A percentile compares a stretch with the other conserved stretches of the same genome.
Conservation (phyloP, 345 rosid genomes). For the Citrus inodora region DNA sequence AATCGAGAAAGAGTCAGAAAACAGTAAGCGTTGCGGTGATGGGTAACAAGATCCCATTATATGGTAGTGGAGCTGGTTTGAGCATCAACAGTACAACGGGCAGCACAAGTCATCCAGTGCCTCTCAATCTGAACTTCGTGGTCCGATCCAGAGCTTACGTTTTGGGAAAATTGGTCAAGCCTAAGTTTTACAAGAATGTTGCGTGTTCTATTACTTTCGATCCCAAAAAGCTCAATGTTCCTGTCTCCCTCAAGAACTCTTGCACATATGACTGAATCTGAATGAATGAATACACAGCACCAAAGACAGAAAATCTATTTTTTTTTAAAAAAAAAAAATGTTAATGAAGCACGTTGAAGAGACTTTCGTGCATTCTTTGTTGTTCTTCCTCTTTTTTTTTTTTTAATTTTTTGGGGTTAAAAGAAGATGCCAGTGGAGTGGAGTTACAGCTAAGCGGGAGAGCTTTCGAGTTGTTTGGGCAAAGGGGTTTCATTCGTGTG, state of each 20-base stretch:
- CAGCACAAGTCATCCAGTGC: slow-evolving; percentile 51
- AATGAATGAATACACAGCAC: neutral
- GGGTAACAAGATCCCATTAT: slow-evolving; percentile 74
- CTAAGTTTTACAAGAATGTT: slow-evolving; percentile 66
- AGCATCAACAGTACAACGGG: slow-evolving; percentile 45
- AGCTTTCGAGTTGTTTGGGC: slow-evolving; percentile 24
- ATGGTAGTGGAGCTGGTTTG: slow-evolving; percentile 80
- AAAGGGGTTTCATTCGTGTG: neutral
- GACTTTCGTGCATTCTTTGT: neutral
- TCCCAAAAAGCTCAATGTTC: slow-evolving; percentile 58
- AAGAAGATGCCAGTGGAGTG: slow-evolving; percentile 2
- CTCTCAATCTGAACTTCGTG: slow-evolving; percentile 51
- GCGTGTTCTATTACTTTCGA: slow-evolving; percentile 60
- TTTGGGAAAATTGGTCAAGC: slow-evolving; percentile 84
- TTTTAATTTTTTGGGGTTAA: neutral
- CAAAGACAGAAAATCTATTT: neutral
- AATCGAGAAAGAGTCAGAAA: slow-evolving; percentile 73
- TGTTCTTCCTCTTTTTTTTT: neutral
- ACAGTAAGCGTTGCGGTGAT: slow-evolving; percentile 46
- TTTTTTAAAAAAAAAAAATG: no score
- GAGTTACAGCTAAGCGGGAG: slow-evolving; percentile 55
- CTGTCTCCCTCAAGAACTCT: slow-evolving; percentile 60
- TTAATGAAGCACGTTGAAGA: neutral
- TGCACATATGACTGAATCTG: slow-evolving; percentile 52
- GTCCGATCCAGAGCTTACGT: slow-evolving; percentile 81